Evolutionary conservation across 768 basidiomycete genomes (phyloP).

Genomic region (Dictyophora rubrovolvata): DNA sequence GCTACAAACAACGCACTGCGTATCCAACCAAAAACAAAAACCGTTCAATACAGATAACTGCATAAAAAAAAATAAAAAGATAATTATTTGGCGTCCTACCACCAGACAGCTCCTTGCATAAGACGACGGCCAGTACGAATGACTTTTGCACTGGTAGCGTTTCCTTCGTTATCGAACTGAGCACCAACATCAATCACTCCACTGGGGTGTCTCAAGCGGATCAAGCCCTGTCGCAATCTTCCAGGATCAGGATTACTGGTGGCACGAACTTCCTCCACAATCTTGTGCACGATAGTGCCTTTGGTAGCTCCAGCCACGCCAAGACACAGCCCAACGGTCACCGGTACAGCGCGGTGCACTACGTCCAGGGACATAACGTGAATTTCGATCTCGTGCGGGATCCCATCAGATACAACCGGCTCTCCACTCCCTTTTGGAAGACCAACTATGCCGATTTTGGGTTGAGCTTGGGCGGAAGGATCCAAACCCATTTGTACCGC

Average conservation of each 20-base stretch:
- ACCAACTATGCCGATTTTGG: constrained; percentile 55
- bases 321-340: constrained; percentile 62
- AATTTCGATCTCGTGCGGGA: constrained; percentile 39
- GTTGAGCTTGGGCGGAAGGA: constrained; percentile 52
- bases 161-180: constrained; percentile 34
- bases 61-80: too few relatives aligned
- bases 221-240: constrained; percentile 18
- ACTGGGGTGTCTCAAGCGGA: constrained; percentile 54
- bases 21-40: too few relatives aligned
- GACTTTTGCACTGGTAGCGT: constrained; percentile 48
- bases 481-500: constrained; percentile 56
- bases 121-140: constrained; percentile 58
- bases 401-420: constrained; percentile 14
- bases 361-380: constrained; percentile 65
- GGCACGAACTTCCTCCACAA: constrained; percentile 25
- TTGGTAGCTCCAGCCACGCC: constrained; percentile 50
- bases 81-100: constrained; percentile 23
- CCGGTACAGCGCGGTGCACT: constrained; percentile 58
- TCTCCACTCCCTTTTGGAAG: constrained; percentile 17
- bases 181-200: constrained; percentile 63
- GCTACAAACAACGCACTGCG: too few relatives aligned
- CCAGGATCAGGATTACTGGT: constrained; percentile 9
- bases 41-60: too few relatives aligned
- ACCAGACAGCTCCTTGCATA: constrained; percentile 64
- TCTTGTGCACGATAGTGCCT: constrained; percentile 46